Percentiles rank a stretch among this genome's conserved stretches.
These are phyloP conservation scores for Xylariaceae sp. DNA, from an alignment of 2,329 filamentous ascomycete species.

Conservation along the genomic window DNA sequence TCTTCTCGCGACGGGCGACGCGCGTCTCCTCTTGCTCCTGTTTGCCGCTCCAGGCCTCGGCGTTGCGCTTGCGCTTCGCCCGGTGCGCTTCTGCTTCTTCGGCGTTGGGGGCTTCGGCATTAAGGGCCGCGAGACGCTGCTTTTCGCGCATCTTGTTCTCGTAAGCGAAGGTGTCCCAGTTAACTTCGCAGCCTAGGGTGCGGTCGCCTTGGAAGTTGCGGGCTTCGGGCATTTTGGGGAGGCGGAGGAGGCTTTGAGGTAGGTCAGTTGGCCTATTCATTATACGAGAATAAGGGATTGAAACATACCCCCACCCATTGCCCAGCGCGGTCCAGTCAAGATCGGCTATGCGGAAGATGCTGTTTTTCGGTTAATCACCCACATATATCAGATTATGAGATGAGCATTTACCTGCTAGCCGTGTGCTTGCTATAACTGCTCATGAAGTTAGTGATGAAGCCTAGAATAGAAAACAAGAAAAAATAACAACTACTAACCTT, in stretches of 20 bases:
- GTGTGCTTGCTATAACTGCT: slow-evolving; percentile 78
- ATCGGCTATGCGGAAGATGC: slow-evolving; percentile 76
- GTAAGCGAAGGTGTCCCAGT: slow-evolving; percentile 65
- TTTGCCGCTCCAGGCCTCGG: slow-evolving; percentile 70
- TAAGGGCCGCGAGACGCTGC: slow-evolving; percentile 52
- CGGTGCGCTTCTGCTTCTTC: slow-evolving; percentile 36
- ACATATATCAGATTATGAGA: neutral
- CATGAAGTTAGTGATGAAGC: slow-evolving; percentile 5
- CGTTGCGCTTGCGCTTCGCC: slow-evolving; percentile 53
- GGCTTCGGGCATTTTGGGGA: slow-evolving; percentile 92
- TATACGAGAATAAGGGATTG: neutral
- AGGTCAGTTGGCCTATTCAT: neutral
- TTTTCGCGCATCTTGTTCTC: slow-evolving; percentile 67
- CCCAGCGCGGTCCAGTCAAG: slow-evolving; percentile 82
- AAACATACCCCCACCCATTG: slow-evolving; percentile 63
- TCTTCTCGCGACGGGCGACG: slow-evolving; percentile 58
- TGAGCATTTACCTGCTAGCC: slow-evolving; percentile 55
- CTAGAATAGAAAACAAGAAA: neutral
- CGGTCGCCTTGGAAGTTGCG: slow-evolving; percentile 67
- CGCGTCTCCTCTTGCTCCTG: slow-evolving; percentile 60
- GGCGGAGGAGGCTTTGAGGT: slow-evolving; percentile 52
- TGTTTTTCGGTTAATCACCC: slow-evolving; percentile 6
- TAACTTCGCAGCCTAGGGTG: slow-evolving; percentile 55
- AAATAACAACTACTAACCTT: slow-evolving; percentile 30
- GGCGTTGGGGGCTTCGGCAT: slow-evolving; percentile 28